These are phyloP conservation scores for Cicer pinnatifidum DNA, from an alignment of 306 rosid species.

Conservation along the genomic window DNA sequence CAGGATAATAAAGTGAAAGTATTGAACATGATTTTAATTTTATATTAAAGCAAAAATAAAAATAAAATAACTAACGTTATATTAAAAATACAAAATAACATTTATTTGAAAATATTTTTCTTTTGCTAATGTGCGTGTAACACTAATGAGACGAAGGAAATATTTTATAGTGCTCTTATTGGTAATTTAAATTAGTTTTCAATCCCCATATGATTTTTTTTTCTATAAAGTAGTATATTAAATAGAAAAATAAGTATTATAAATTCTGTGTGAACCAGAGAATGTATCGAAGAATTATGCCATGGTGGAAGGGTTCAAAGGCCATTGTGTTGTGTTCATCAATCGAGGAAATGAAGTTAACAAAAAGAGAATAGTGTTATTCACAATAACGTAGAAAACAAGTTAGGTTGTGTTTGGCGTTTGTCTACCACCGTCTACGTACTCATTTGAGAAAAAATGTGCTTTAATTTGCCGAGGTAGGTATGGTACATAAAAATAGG, in stretches of 20 bases:
- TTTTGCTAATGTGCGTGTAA: too few species aligned
- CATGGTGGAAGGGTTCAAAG: slow-evolving; percentile 15
- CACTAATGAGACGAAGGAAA: background rate
- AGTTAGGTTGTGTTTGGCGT: slow-evolving; percentile 59
- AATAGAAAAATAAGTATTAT: background rate
- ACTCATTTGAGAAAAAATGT: slow-evolving; percentile 39
- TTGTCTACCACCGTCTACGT: slow-evolving; percentile 56
- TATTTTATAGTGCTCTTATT: background rate
- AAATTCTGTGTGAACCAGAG: slow-evolving; percentile 30
- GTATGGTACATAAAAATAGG: slow-evolving; percentile 21
- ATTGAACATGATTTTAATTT: too few species aligned
- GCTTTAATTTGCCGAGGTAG: slow-evolving; percentile 41
- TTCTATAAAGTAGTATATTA: background rate
- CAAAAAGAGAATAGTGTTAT: slow-evolving; percentile 28
- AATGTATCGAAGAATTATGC: slow-evolving; percentile 30
- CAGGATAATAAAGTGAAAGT: too few species aligned
- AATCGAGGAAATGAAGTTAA: background rate
- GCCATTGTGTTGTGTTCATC: slow-evolving; percentile 16
- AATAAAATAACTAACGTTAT: too few species aligned
- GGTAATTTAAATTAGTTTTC: slow-evolving; percentile 4
- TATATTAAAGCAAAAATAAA: too few species aligned
- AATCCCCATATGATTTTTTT: slow-evolving; percentile 15
- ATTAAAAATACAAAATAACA: too few species aligned
- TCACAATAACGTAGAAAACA: slow-evolving; percentile 49
- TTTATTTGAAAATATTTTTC: too few species aligned